Evolutionary conservation across 768 basidiomycete genomes (phyloP).

Genomic region (Cystobasidium tubakii): DNA sequence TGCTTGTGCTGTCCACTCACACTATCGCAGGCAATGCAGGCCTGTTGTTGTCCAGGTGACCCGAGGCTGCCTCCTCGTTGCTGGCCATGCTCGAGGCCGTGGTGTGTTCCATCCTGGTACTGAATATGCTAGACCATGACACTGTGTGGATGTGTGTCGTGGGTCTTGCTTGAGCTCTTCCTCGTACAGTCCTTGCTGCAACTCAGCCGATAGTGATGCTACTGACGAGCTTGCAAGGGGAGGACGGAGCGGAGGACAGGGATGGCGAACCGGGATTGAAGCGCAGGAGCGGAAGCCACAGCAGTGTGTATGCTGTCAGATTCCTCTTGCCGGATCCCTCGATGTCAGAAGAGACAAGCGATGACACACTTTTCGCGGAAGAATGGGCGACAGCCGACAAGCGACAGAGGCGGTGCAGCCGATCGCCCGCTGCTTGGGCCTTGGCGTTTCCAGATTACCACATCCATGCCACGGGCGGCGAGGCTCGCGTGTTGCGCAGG

Average conservation of each 20-base stretch:
- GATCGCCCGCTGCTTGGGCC: background rate
- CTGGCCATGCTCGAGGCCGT: background rate
- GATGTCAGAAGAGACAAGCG: background rate
- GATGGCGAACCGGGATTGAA: background rate
- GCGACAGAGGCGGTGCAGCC: no score
- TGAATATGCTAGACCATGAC: no score
- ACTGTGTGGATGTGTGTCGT: no score
- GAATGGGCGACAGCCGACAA: no score
- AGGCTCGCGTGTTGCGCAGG: no score
- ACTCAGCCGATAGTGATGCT: background rate
- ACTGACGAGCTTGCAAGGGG: background rate
- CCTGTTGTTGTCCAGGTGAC: background rate
- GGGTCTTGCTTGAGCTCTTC: no score
- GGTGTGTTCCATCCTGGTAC: no score
- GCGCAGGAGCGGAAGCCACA: background rate
- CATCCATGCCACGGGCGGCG: background rate
- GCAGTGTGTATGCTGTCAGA: background rate
- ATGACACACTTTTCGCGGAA: background rate
- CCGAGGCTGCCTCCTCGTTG: background rate
- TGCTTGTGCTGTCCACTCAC: background rate
- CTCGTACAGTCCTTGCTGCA: background rate
- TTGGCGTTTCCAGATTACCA: conserved; percentile 1
- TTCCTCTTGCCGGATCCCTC: no score
- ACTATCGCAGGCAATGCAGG: conserved; percentile 4
- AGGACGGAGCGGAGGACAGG: background rate